A percentile compares a stretch with the other conserved stretches of the same genome.
phyloP scores from a whole-genome alignment of 2,329 filamentous ascomycete species.

The Hypoxylon sp. region DNA sequence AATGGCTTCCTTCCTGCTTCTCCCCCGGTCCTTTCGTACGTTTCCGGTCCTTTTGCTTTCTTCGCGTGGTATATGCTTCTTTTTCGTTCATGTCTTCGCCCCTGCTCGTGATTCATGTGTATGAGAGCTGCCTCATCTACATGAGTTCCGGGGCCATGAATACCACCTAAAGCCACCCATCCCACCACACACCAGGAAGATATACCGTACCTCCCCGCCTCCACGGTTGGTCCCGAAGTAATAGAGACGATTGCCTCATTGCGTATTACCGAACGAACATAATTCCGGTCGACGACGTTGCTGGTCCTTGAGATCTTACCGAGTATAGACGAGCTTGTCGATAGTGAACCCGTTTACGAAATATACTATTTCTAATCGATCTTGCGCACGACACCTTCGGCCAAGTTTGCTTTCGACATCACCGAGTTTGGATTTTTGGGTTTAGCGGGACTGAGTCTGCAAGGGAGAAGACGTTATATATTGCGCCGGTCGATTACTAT shows the following conservation, averaged over 20 bases:
- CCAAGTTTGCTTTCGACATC: slow-evolving; percentile 4
- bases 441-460: slow-evolving; percentile 8
- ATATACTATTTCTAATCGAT: slow-evolving; percentile 14
- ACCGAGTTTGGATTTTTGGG: slow-evolving; percentile 8
- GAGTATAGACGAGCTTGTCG: slow-evolving; percentile 17
- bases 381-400: slow-evolving; percentile 21
- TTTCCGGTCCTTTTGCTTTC: slow-evolving; percentile 41
- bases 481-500: neutral
- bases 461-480: slow-evolving; percentile 3
- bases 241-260: slow-evolving; percentile 21
- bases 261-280: slow-evolving; percentile 18
- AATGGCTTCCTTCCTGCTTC: slow-evolving; percentile 31
- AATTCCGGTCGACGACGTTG: slow-evolving; percentile 15
- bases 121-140: slow-evolving; percentile 44
- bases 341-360: slow-evolving; percentile 11
- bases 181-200: slow-evolving; percentile 23
- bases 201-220: slow-evolving; percentile 17
- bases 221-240: slow-evolving; percentile 18
- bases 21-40: slow-evolving; percentile 31
- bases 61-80: slow-evolving; percentile 33
- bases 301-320: slow-evolving; percentile 17
- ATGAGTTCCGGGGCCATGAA: slow-evolving; percentile 42
- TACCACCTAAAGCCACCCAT: slow-evolving; percentile 33
- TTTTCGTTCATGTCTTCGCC: slow-evolving; percentile 31
- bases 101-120: slow-evolving; percentile 41